phyloP scores from a whole-genome alignment of 257 asterid genomes.

The Nicotiana attenuata region DNA sequence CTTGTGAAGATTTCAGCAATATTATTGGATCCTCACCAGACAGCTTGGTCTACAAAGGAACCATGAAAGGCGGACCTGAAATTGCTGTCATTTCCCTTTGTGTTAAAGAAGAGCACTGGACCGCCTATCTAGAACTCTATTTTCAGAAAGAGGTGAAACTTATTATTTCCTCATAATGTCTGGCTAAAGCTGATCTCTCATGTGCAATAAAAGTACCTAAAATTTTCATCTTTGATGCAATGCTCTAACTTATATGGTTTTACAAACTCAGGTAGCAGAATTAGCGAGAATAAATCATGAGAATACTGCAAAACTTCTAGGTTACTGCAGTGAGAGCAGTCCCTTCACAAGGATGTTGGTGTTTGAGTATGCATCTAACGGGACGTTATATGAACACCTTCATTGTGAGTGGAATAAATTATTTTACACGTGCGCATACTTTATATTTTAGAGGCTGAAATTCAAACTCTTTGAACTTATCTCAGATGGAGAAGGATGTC shows the following conservation, averaged over 20 bases:
- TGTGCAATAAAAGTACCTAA: not conserved
- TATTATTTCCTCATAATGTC: not conserved
- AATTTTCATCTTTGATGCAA: not conserved
- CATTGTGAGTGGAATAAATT: slow-evolving; percentile 55
- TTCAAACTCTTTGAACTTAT: not conserved
- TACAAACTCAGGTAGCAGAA: slow-evolving; percentile 67
- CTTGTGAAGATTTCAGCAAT: slow-evolving; percentile 99
- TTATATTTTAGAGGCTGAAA: not conserved
- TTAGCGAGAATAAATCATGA: slow-evolving; percentile 68
- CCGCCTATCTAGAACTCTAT: slow-evolving; percentile 81
- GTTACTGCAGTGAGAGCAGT: slow-evolving; percentile 75
- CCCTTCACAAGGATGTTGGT: slow-evolving; percentile 95
- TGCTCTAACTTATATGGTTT: not conserved
- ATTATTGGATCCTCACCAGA: slow-evolving; percentile 88
- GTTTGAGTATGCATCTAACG: slow-evolving; percentile 94
- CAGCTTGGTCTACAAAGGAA: slow-evolving; percentile 82
- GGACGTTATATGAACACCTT: slow-evolving; percentile 90
- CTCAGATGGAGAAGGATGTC: slow-evolving; percentile 91
- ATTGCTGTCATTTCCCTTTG: slow-evolving; percentile 84
- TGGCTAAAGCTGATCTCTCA: not conserved
- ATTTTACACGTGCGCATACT: not conserved
- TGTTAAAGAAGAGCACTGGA: slow-evolving; percentile 82
- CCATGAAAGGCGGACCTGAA: slow-evolving; percentile 77
- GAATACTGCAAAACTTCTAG: slow-evolving; percentile 70
- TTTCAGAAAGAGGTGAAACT: slow-evolving; percentile 75